These are phyloP conservation scores for Cryptosporidium ryanae DNA, from an alignment of 169 alveolate genomes.

Conservation along the genomic window DNA sequence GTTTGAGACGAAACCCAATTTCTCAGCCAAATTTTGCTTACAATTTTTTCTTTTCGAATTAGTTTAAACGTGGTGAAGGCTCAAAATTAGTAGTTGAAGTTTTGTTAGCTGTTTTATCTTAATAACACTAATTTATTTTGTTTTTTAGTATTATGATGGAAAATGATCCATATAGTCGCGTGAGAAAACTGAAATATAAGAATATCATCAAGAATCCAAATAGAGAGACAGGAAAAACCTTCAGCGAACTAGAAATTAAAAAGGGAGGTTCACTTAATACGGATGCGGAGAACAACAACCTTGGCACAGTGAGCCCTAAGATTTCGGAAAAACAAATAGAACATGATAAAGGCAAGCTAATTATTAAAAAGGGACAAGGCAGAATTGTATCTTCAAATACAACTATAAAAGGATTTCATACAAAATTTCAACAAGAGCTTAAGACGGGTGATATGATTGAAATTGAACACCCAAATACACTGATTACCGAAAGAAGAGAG, in stretches of 20 bases:
- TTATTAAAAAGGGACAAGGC: constrained; percentile 73
- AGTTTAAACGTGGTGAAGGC: too few species aligned
- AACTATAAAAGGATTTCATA: constrained; percentile 79
- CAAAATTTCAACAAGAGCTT: constrained; percentile 77
- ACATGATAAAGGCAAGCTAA: not conserved
- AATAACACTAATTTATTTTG: not conserved
- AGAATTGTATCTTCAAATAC: constrained; percentile 74
- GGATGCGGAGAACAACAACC: not conserved
- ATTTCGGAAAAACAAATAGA: not conserved
- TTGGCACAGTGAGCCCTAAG: not conserved
- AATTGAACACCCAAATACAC: constrained; percentile 76
- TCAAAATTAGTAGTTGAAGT: not conserved
- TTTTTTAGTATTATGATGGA: not conserved
- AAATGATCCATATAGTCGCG: constrained; percentile 30
- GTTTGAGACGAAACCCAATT: too few species aligned
- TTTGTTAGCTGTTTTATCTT: not conserved
- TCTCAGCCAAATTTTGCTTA: not conserved
- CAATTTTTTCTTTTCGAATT: too few species aligned
- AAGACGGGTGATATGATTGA: constrained; percentile 75
- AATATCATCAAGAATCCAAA: too few species aligned
- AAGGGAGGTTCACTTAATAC: not conserved
- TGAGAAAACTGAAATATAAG: constrained; percentile 17
- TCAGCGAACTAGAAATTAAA: not conserved
- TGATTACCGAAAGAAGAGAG: constrained; percentile 63
- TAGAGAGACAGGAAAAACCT: too few species aligned